phyloP scores from a whole-genome alignment of 768 basidiomycete species.

The Collybia sp. region DNA sequence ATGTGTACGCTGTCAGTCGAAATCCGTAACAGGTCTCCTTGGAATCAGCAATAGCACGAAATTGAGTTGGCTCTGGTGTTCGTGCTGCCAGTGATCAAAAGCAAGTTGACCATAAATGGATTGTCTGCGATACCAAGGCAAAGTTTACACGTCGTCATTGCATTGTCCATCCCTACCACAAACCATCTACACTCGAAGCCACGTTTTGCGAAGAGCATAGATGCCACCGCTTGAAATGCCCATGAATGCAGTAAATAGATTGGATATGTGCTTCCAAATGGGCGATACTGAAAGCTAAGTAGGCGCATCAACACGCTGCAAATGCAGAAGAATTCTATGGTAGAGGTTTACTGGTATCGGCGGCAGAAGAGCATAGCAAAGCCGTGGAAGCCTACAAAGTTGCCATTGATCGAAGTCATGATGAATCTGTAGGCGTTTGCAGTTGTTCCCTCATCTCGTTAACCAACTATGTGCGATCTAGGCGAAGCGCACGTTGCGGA shows the following conservation, averaged over 20 bases:
- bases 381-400: conserved; percentile 74
- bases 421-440: conserved; percentile 56
- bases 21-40: no score
- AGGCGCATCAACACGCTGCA: conserved; percentile 83
- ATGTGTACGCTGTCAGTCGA: no score
- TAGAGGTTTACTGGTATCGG: conserved; percentile 66
- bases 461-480: conserved; percentile 19
- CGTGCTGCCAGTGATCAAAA: no score
- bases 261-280: not conserved
- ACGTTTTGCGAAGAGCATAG: not conserved
- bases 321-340: conserved; percentile 71
- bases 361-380: conserved; percentile 69
- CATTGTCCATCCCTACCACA: no score
- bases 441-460: not conserved
- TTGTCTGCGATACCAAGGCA: no score
- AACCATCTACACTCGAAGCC: no score
- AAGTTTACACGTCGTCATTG: no score
- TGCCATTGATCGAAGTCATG: conserved; percentile 68
- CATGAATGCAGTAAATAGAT: conserved; percentile 42
- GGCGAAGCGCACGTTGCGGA: conserved; percentile 74
- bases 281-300: conserved; percentile 8
- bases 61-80: no score
- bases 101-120: no score
- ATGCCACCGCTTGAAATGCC: conserved; percentile 35
- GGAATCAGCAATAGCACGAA: no score